These are phyloP conservation scores for Terfezia claveryi DNA, from an alignment of 495 filamentous ascomycete genomes.

Conservation along the genomic window DNA sequence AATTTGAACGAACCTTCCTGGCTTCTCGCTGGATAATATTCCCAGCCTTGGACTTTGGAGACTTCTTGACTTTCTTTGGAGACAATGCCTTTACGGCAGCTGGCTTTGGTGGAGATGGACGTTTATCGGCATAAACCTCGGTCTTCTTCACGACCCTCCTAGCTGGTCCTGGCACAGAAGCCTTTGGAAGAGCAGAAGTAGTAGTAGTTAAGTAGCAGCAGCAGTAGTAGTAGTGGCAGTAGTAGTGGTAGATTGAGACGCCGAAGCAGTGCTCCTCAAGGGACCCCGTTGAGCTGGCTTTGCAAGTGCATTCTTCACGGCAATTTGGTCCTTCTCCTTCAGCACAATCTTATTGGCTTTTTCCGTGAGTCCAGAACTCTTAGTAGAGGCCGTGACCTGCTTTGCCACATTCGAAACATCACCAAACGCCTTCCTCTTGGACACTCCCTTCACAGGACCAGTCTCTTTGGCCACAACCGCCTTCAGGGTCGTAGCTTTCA, in stretches of 20 bases:
- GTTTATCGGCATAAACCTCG: slow-evolving; percentile 42
- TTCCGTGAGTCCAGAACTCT: slow-evolving; percentile 21
- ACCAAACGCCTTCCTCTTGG: slow-evolving; percentile 55
- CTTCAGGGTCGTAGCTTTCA: slow-evolving; percentile 1
- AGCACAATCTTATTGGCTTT: slow-evolving; percentile 16
- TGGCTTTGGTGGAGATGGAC: slow-evolving; percentile 11
- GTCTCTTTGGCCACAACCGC: background rate
- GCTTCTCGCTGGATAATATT: background rate
- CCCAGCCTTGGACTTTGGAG: background rate
- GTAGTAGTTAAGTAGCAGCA: background rate
- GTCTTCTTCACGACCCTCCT: slow-evolving; percentile 38
- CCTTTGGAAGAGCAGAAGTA: background rate
- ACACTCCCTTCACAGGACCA: slow-evolving; percentile 32
- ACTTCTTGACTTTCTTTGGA: slow-evolving; percentile 1
- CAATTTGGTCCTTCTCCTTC: slow-evolving; percentile 15
- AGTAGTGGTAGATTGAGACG: background rate
- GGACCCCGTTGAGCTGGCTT: slow-evolving; percentile 16
- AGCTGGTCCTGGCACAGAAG: background rate
- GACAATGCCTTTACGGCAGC: slow-evolving; percentile 33
- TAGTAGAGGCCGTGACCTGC: slow-evolving; percentile 22
- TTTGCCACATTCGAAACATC: slow-evolving; percentile 58
- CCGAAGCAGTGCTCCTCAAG: slow-evolving; percentile 6
- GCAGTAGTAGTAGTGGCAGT: background rate
- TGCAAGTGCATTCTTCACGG: slow-evolving; percentile 11
- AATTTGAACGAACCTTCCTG: background rate